phyloP scores from a whole-genome alignment of 306 rosid genomes.

The Betula pendula region DNA sequence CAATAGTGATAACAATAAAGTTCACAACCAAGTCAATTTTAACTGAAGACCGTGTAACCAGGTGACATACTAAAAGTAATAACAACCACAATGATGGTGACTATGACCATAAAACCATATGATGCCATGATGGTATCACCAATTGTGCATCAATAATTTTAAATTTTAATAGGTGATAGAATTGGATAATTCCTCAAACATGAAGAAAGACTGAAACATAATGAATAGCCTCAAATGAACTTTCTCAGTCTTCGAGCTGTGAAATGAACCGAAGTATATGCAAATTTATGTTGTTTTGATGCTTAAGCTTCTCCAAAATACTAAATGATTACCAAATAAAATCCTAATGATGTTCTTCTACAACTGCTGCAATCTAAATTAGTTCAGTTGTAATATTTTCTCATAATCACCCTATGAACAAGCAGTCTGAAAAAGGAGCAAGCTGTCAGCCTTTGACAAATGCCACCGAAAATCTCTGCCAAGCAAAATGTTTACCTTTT shows the following conservation, averaged over 20 bases:
- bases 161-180: not conserved
- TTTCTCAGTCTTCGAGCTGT: not conserved
- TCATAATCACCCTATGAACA: not conserved
- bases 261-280: not conserved
- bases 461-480: conserved; percentile 13
- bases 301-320: conserved; percentile 13
- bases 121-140: not conserved
- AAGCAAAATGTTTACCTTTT: conserved; percentile 54
- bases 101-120: not conserved
- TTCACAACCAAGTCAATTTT: not conserved
- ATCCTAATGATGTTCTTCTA: not conserved
- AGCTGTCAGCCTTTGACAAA: conserved; percentile 16
- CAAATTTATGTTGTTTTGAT: not conserved
- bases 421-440: not conserved
- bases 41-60: not conserved
- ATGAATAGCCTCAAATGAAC: not conserved
- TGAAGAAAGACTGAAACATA: not conserved
- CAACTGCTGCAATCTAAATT: not conserved
- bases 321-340: not conserved
- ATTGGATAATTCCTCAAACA: not conserved
- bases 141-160: not conserved
- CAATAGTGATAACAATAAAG: not conserved
- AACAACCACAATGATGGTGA: not conserved
- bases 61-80: not conserved
- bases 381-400: not conserved